Evolutionary conservation across 106 monocot genomes (phyloP).

Genomic region (Ottelia alismoides): DNA sequence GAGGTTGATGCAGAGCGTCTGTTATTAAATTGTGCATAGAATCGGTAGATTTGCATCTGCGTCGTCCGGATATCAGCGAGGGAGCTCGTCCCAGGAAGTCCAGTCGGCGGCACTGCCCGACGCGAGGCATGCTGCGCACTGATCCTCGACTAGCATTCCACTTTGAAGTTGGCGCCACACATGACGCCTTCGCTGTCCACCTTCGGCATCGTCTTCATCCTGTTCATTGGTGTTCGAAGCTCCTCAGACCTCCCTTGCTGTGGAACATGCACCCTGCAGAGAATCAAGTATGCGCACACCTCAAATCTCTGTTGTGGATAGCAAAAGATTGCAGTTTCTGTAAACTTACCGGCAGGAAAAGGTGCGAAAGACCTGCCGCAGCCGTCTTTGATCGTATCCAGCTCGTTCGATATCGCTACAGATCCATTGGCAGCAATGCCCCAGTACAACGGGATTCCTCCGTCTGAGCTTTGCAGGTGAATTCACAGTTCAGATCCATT

Average conservation of each 20-base stretch:
- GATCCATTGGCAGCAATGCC: slow-evolving; percentile 67
- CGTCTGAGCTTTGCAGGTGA: slow-evolving; percentile 49
- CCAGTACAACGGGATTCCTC: slow-evolving; percentile 46
- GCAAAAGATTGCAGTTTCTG: no score
- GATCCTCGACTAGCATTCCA: slow-evolving; percentile 54
- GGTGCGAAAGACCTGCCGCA: slow-evolving; percentile 84
- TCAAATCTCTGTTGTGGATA: no score
- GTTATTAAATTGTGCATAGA: no score
- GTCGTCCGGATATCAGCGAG: no score
- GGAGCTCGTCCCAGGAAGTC: slow-evolving; percentile 40
- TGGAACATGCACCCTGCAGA: slow-evolving; percentile 90
- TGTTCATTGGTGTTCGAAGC: slow-evolving; percentile 85
- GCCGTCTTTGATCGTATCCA: slow-evolving; percentile 35
- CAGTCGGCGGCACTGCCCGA: slow-evolving; percentile 67
- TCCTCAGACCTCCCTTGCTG: slow-evolving; percentile 68
- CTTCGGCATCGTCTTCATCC: slow-evolving; percentile 80
- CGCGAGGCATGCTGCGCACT: slow-evolving; percentile 53
- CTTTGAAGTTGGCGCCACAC: slow-evolving; percentile 79
- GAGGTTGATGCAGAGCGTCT: no score
- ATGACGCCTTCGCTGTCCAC: slow-evolving; percentile 88
- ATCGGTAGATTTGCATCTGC: no score
- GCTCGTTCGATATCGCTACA: slow-evolving; percentile 58
- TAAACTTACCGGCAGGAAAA: no score
- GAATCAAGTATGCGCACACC: slow-evolving; percentile 63
- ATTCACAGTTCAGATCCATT: no score